Evolutionary conservation across 2,329 filamentous ascomycete species (phyloP).

Genomic region (Botryotinia narcissicola): DNA sequence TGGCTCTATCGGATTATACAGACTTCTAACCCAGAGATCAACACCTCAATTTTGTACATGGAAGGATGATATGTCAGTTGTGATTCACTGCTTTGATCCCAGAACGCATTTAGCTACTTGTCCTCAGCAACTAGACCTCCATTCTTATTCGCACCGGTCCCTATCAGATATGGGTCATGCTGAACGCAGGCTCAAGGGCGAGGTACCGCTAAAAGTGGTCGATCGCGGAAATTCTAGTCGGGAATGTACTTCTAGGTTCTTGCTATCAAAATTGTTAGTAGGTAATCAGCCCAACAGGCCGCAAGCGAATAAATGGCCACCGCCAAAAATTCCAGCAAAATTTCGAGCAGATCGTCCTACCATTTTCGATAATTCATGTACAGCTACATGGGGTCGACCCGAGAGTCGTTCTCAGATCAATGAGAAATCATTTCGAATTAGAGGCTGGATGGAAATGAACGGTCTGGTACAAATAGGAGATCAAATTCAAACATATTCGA

Average conservation of each 20-base stretch:
- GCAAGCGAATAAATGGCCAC: constrained; percentile 61
- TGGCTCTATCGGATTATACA: constrained; percentile 78
- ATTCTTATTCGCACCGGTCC: constrained; percentile 18
- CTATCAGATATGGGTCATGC: constrained; percentile 1
- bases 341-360: constrained; percentile 48
- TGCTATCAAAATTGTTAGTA: constrained; percentile 4
- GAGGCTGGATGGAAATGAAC: constrained; percentile 71
- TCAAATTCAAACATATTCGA: constrained; percentile 62
- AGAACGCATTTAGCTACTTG: constrained; percentile 62
- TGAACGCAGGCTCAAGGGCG: constrained; percentile 5
- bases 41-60: constrained; percentile 58
- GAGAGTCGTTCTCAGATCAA: constrained; percentile 58
- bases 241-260: neutral
- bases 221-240: neutral
- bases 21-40: constrained; percentile 64
- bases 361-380: constrained; percentile 24
- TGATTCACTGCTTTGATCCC: constrained; percentile 72
- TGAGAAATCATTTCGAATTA: constrained; percentile 68
- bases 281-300: too few species aligned
- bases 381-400: neutral
- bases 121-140: constrained; percentile 41
- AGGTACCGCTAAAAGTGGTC: neutral
- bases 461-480: constrained; percentile 51
- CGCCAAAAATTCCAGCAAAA: constrained; percentile 62
- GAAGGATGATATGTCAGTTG: constrained; percentile 61